Percentiles rank a stretch among this genome's conserved stretches.
phyloP scores from a whole-genome alignment of 257 asterid species.

The Ophiorrhiza pumila region DNA sequence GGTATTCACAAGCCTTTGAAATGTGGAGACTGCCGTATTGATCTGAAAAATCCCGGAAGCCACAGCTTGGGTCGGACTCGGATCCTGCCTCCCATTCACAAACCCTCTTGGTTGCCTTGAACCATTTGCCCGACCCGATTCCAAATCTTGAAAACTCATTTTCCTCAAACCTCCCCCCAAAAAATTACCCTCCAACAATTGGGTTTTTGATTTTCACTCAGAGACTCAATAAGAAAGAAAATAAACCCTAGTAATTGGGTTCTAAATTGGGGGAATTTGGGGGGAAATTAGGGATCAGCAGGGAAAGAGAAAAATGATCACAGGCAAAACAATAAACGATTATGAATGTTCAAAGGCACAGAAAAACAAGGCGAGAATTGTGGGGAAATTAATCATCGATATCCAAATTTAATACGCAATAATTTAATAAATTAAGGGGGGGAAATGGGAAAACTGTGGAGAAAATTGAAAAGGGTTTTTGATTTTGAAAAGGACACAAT shows the following conservation, averaged over 20 bases:
- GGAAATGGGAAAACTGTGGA: background rate
- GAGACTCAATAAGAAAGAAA: conserved; percentile 17
- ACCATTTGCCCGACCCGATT: conserved; percentile 70
- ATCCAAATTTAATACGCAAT: no score
- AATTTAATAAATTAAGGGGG: background rate
- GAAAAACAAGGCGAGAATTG: conserved; percentile 24
- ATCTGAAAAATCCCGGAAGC: conserved; percentile 90
- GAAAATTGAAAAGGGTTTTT: background rate
- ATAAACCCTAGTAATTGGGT: conserved; percentile 29
- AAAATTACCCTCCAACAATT: conserved; percentile 19
- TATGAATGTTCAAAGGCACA: background rate
- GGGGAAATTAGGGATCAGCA: conserved; percentile 20
- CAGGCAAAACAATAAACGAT: background rate
- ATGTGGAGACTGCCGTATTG: conserved; percentile 82
- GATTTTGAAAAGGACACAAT: conserved; percentile 8
- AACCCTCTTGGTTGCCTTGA: conserved; percentile 37
- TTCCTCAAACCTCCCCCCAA: conserved; percentile 2
- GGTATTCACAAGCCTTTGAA: conserved; percentile 90
- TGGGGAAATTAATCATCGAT: conserved; percentile 18
- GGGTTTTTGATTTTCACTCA: background rate
- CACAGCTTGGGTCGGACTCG: conserved; percentile 75
- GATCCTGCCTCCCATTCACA: conserved; percentile 16
- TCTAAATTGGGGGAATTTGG: conserved; percentile 11
- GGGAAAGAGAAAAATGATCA: background rate
- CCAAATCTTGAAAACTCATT: conserved; percentile 97